Base-by-base conservation (phyloP, 2,329 filamentous ascomycete genomes). In the Cladobotryum protrusum region DNA sequence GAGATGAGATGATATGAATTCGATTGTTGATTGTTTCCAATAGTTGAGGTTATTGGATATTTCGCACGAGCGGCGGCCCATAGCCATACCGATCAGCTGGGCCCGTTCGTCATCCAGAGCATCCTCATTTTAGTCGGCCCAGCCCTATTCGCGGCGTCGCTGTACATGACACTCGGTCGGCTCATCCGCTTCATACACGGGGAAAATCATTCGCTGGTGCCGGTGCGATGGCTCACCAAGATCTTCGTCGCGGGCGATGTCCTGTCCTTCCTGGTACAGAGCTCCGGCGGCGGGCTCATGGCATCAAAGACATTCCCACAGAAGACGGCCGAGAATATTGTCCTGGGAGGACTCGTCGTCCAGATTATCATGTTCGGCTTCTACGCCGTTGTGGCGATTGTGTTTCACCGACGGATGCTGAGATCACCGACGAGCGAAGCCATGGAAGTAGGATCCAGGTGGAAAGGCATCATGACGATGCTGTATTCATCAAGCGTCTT, bases 291-390 rank as follows among this genome's bases (percentile, higher is more conserved):
- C 14, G 70, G 70, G n/a, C 48, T 54, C 1, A 56, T 75, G 34
- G 63, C 61, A 52, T 54, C 55, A 8, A 52, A 35, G 24, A 29
- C 24, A 9, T 29, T 29, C 11, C 24, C 24, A 9, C 24, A 29
- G 24, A 35, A 50, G 24, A 62, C 64, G 12, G 77, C 74, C n/a
- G 61, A 78, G 54, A 70, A 73, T 15, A 66, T 83, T 44, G 73
- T 84, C n/a, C 63, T 83, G 7, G 73, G 57, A 1, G 81, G 82
- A 2, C 65, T 85, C 2, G 60, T 77, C 32, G 61, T 83, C 14
- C 82, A 85, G 58, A 69, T 85, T 19, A 36, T 78, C 39, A 72
- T 78, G 49, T 83, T 85, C 53, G 71, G 69, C 18, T 63, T 82
- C 34, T 85, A 85, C 57, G 62, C 78, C 34, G 49, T 72, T 4